Conservation (phyloP, 352 stramenopile species). For the Globisporangium heterothallicum region DNA sequence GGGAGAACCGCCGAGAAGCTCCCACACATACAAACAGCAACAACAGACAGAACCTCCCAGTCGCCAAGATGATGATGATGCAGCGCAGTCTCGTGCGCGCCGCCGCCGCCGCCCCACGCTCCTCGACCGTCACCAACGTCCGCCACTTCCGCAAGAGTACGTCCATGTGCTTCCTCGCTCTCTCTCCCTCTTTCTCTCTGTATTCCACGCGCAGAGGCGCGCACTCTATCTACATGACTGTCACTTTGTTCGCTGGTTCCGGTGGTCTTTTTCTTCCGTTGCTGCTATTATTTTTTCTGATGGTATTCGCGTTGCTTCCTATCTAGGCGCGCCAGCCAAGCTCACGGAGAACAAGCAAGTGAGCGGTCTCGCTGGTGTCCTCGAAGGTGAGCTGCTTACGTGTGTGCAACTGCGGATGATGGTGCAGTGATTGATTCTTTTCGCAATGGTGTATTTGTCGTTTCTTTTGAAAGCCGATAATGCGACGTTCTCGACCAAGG, state of each 20-base stretch:
- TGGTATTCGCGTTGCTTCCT: slow-evolving; percentile 1
- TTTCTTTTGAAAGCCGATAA: slow-evolving; percentile 66
- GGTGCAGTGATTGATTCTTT: background rate
- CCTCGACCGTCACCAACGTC: slow-evolving; percentile 28
- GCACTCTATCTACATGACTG: background rate
- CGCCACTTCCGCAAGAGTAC: slow-evolving; percentile 77
- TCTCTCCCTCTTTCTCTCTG: background rate
- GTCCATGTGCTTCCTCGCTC: slow-evolving; percentile 4
- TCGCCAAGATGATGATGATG: slow-evolving; percentile 28
- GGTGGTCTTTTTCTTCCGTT: slow-evolving; percentile 14
- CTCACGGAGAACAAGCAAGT: slow-evolving; percentile 80
- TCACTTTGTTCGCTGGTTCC: slow-evolving; percentile 7
- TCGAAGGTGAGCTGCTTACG: slow-evolving; percentile 52
- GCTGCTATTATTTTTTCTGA: background rate
- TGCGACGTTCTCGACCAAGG: slow-evolving; percentile 51
- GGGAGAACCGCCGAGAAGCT: no score
- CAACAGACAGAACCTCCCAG: background rate
- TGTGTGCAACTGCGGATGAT: background rate
- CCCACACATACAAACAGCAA: no score
- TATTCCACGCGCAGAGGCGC: no score
- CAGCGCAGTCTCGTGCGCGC: slow-evolving; percentile 43
- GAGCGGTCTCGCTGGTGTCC: slow-evolving; percentile 49
- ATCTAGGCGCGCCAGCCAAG: slow-evolving; percentile 47
- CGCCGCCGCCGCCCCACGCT: slow-evolving; percentile 26
- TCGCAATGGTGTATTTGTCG: background rate